A percentile compares a stretch with the other conserved stretches of the same genome.
These are phyloP conservation scores for Fusarium sp. DNA, from an alignment of 2,329 filamentous ascomycete genomes.

Conservation along the genomic window DNA sequence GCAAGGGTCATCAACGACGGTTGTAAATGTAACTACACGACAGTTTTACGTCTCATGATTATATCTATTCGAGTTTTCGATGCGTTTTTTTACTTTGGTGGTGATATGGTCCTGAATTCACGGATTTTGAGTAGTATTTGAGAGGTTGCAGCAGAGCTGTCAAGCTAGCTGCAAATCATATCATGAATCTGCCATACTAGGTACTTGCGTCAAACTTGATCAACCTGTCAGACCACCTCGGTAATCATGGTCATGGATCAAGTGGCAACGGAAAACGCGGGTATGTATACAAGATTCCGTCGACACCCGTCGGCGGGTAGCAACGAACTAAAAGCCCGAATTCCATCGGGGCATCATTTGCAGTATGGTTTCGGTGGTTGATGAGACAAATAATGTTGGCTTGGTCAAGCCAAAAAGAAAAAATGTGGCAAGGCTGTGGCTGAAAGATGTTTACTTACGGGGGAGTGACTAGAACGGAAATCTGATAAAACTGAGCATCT, in stretches of 20 bases:
- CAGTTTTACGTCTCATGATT: conserved; percentile 30
- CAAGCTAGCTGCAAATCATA: not conserved
- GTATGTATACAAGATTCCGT: not conserved
- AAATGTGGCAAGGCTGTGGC: not conserved
- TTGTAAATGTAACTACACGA: conserved; percentile 26
- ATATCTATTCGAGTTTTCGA: conserved; percentile 10
- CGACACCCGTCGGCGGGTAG: conserved; percentile 9
- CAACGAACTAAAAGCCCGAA: conserved; percentile 9
- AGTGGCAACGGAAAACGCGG: conserved; percentile 11
- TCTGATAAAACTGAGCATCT: not conserved
- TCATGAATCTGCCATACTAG: not conserved
- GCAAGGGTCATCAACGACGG: conserved; percentile 7
- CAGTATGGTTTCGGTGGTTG: not conserved
- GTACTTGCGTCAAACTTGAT: not conserved
- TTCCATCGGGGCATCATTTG: conserved; percentile 12
- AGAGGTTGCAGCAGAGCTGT: not conserved
- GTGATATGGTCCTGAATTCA: not conserved
- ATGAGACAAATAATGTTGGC: not conserved
- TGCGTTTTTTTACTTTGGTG: not conserved
- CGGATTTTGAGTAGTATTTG: not conserved
- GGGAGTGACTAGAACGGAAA: not conserved
- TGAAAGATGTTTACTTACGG: not conserved
- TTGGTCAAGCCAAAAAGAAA: not conserved
- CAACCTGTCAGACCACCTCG: not conserved
- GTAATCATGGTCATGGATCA: not conserved